These are phyloP conservation scores for Neurospora hispaniola DNA, from an alignment of 495 filamentous ascomycete genomes.

Conservation along the genomic window DNA sequence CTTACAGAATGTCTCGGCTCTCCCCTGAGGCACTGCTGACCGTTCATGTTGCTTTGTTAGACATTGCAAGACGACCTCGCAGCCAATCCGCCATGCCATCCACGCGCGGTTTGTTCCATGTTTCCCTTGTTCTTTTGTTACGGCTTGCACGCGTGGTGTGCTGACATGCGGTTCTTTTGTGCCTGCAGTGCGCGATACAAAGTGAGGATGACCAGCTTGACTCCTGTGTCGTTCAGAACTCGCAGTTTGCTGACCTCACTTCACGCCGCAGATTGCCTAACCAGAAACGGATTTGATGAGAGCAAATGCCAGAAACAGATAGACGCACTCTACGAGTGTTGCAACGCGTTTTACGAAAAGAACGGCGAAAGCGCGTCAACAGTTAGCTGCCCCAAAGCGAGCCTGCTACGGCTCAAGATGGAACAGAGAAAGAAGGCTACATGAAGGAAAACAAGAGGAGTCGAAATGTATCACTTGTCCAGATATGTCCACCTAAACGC, in stretches of 20 bases:
- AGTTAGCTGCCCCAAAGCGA: conserved; percentile 77
- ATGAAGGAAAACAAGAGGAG: conserved; percentile 9
- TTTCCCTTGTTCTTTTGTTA: background rate
- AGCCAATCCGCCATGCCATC: conserved; percentile 74
- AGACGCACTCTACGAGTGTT: conserved; percentile 93
- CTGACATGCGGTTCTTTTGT: conserved; percentile 1
- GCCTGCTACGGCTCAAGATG: conserved; percentile 72
- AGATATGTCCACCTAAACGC: conserved; percentile 34
- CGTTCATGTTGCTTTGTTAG: conserved; percentile 5
- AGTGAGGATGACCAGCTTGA: conserved; percentile 31
- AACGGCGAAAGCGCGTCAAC: conserved; percentile 68
- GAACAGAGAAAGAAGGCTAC: conserved; percentile 53
- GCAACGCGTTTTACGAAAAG: conserved; percentile 74
- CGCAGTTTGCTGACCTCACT: conserved; percentile 8
- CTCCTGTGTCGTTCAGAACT: conserved; percentile 1
- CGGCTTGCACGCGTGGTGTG: background rate
- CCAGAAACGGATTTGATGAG: conserved; percentile 79
- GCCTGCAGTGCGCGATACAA: conserved; percentile 74
- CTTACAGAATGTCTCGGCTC: background rate
- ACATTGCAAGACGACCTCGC: conserved; percentile 57
- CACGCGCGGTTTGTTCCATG: conserved; percentile 62
- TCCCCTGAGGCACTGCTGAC: background rate
- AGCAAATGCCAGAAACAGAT: conserved; percentile 70
- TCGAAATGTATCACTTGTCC: conserved; percentile 35
- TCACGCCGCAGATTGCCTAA: conserved; percentile 56